Evolutionary conservation across 1,284 basidiomycete species (phyloP).

Genomic region (Apiotrichum laibachii): DNA sequence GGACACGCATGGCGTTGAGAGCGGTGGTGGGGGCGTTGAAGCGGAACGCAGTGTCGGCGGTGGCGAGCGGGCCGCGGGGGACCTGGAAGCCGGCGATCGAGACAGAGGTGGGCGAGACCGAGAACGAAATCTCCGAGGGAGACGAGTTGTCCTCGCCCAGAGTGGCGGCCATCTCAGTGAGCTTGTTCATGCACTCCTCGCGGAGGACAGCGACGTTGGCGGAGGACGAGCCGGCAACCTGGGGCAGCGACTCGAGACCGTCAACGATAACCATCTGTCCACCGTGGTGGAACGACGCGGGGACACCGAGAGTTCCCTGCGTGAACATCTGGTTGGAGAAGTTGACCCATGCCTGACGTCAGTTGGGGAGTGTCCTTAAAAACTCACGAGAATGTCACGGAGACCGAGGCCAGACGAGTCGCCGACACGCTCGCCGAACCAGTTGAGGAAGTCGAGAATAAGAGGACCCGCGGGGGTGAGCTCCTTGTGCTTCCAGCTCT

Average conservation of each 20-base stretch:
- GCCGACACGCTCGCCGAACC: slow-evolving; percentile 67
- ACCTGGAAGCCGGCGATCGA: slow-evolving; percentile 76
- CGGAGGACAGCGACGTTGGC: slow-evolving; percentile 38
- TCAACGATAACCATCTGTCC: slow-evolving; percentile 84
- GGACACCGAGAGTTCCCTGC: slow-evolving; percentile 46
- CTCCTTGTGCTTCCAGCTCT: slow-evolving; percentile 65
- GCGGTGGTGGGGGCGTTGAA: slow-evolving; percentile 84
- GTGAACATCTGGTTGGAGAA: slow-evolving; percentile 72
- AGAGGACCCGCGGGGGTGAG: slow-evolving; percentile 62
- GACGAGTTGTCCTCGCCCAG: slow-evolving; percentile 19
- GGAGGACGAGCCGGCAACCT: slow-evolving; percentile 53
- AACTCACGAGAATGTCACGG: slow-evolving; percentile 72
- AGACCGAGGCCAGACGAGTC: slow-evolving; percentile 65
- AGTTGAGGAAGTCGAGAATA: slow-evolving; percentile 77
- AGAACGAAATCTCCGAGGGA: slow-evolving; percentile 16
- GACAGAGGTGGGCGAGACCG: slow-evolving; percentile 45
- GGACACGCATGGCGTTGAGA: slow-evolving; percentile 83
- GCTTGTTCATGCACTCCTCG: slow-evolving; percentile 38
- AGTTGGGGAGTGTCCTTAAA: no score
- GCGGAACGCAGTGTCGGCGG: slow-evolving; percentile 60
- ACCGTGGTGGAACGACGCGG: slow-evolving; percentile 75
- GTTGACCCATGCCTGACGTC: slow-evolving; percentile 65
- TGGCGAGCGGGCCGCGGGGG: slow-evolving; percentile 57
- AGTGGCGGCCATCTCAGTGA: slow-evolving; percentile 26
- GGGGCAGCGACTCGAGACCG: slow-evolving; percentile 73